Evolutionary conservation across 768 basidiomycete genomes (phyloP), one percentile per base, ranked within the genome.

Genomic region (Termitomyces sp.): DNA sequence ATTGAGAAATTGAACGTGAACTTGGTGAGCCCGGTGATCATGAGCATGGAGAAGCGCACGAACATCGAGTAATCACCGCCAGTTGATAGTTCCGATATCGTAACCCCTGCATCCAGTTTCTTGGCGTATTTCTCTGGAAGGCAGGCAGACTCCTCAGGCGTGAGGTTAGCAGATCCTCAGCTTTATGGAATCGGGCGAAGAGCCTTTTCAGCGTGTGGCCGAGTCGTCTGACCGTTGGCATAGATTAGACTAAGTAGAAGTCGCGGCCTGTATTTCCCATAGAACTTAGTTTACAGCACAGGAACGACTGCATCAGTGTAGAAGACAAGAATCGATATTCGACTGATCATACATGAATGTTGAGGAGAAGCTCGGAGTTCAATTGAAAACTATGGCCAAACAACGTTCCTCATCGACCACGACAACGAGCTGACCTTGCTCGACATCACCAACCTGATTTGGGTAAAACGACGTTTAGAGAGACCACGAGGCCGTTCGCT

Each of bases 331-430:
- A 50, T 9, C 49, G 32, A n/a, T 9, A 11, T 49, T 49, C 15
- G 14, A 17, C 14, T 9, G n/a, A 34, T 50, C 31, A 31, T 50
- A 32, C 15, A 49, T 49, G 31, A 32, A 5, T 8, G 32, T 49
- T 34, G 32, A 50, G 32, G 3, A 32, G 12, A 49, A 49, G 31
- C 49, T 49, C 20, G 25, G 25, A 25, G 25, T 25, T 25, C 25
- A 1, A 25, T 25, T 25, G 32, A 29, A 29, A 9, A 29, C 34
- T 2, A 54, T 40, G 36, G 37, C n/a, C 52, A 60, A 52, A 66
- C 61, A 65, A 60, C 9, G 66, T 65, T 68, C 60, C 65, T 68
- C 68, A 69, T 64, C 65, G 63, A 65, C 62, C 58, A 64, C 67
- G n/a, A 65, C 67, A 56, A 58, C 57, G 68, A 68, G 63, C 60